Conservation (phyloP, 1,139 yeast genomes). For the Saccharomyces hybrid region DNA sequence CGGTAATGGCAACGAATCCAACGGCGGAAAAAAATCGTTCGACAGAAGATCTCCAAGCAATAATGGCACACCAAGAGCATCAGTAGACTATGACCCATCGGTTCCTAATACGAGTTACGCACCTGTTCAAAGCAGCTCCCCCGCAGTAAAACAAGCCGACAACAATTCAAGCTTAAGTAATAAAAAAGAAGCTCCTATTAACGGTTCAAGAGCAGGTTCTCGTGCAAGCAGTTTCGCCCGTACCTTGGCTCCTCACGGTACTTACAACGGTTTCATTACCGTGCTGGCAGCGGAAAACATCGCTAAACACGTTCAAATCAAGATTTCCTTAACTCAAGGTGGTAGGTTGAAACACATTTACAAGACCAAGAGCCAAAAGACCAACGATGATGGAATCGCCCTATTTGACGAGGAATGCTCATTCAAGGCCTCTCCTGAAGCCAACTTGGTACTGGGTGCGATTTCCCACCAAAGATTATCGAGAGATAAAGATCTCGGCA, state of each 20-base stretch:
- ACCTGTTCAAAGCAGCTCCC: conserved; percentile 15
- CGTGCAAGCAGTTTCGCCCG: conserved; percentile 34
- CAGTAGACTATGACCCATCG: conserved; percentile 24
- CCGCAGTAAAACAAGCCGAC: conserved; percentile 5
- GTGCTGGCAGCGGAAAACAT: conserved; percentile 37
- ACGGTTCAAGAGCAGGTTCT: conserved; percentile 17
- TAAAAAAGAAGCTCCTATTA: conserved; percentile 5
- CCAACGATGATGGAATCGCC: conserved; percentile 40
- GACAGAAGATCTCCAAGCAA: conserved; percentile 2
- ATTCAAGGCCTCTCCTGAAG: conserved; percentile 59
- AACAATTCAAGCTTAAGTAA: background rate
- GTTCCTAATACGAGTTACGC: conserved; percentile 27
- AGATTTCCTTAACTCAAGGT: conserved; percentile 44
- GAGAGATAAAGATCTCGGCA: conserved; percentile 60
- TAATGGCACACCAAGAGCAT: conserved; percentile 8
- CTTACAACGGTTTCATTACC: conserved; percentile 49
- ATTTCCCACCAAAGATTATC: conserved; percentile 71
- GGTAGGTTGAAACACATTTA: conserved; percentile 51
- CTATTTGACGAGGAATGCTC: conserved; percentile 60
- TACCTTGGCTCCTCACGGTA: conserved; percentile 35
- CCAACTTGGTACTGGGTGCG: conserved; percentile 52
- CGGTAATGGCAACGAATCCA: background rate
- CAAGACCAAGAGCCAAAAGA: conserved; percentile 58
- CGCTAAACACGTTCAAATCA: conserved; percentile 41
- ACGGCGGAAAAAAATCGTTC: background rate